Conservation (phyloP, 202 grass and related monocot genomes). For the Setaria italica region DNA sequence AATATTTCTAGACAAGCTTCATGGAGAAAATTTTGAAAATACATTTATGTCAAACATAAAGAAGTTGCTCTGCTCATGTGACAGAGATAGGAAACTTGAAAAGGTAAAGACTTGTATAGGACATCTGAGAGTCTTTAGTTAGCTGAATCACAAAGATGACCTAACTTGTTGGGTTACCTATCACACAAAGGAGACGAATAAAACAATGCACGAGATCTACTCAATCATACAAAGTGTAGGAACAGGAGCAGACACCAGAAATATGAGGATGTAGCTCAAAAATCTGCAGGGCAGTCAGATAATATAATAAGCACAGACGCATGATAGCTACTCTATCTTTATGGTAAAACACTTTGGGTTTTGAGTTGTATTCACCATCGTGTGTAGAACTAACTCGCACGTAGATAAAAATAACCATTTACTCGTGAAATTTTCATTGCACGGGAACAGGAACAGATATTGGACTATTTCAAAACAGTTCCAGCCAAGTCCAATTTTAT, state of each 20-base stretch:
- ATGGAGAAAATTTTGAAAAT: neutral
- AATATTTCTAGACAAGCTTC: constrained; percentile 11
- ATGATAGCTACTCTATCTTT: neutral
- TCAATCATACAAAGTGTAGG: neutral
- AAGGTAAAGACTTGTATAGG: neutral
- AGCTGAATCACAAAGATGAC: constrained; percentile 19
- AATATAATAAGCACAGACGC: neutral
- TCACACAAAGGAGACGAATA: neutral
- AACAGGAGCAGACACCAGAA: neutral
- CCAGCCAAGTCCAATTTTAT: neutral
- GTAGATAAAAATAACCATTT: neutral
- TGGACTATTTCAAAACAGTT: neutral
- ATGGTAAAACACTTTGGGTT: neutral
- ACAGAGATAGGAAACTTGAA: constrained; percentile 1
- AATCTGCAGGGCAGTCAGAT: neutral
- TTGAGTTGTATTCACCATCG: neutral
- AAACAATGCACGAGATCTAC: neutral
- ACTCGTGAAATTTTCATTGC: neutral
- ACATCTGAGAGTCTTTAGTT: constrained; percentile 17
- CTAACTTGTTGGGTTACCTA: neutral
- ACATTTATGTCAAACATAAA: neutral
- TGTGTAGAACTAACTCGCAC: neutral
- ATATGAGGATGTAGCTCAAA: constrained; percentile 4
- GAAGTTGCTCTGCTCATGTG: constrained; percentile 18
- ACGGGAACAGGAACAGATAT: neutral